These are phyloP conservation scores for Aspergillus cejpii DNA, from an alignment of 2,329 filamentous ascomycete species.

Conservation along the genomic window DNA sequence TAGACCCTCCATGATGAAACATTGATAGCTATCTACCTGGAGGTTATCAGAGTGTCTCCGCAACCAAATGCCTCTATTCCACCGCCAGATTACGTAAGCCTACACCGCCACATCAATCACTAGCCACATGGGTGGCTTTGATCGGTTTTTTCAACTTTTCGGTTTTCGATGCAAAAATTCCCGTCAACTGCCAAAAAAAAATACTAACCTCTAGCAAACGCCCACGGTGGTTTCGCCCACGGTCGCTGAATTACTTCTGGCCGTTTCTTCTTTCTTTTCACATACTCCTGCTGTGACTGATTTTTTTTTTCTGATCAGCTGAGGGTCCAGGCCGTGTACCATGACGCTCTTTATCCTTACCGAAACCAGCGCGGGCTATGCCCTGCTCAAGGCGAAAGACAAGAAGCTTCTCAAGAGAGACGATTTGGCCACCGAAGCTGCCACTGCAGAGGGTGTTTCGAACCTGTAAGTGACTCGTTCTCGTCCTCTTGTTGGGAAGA, in stretches of 20 bases:
- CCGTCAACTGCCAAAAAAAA: slow-evolving; percentile 21
- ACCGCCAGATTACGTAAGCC: slow-evolving; percentile 27
- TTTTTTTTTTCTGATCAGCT: slow-evolving; percentile 18
- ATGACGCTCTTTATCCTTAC: slow-evolving; percentile 91
- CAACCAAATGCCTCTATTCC: slow-evolving; percentile 8
- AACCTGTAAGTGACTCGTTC: slow-evolving; percentile 60
- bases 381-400: slow-evolving; percentile 95
- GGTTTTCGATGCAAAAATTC: slow-evolving; percentile 33
- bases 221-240: slow-evolving; percentile 30
- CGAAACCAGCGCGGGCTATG: slow-evolving; percentile 94
- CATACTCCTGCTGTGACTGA: slow-evolving; percentile 12
- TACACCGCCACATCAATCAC: slow-evolving; percentile 16
- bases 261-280: slow-evolving; percentile 21
- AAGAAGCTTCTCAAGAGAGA: slow-evolving; percentile 94
- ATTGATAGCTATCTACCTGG: slow-evolving; percentile 12
- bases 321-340: slow-evolving; percentile 36
- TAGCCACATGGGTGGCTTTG: slow-evolving; percentile 25
- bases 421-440: slow-evolving; percentile 66
- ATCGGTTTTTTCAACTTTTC: slow-evolving; percentile 35
- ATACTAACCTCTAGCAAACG: slow-evolving; percentile 23
- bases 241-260: slow-evolving; percentile 23
- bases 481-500: slow-evolving; percentile 1
- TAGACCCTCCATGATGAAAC: slow-evolving; percentile 70
- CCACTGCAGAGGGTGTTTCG: slow-evolving; percentile 75
- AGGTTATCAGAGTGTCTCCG: slow-evolving; percentile 16